Conservation (phyloP, 352 stramenopile species). For the Plasmopara halstedii region DNA sequence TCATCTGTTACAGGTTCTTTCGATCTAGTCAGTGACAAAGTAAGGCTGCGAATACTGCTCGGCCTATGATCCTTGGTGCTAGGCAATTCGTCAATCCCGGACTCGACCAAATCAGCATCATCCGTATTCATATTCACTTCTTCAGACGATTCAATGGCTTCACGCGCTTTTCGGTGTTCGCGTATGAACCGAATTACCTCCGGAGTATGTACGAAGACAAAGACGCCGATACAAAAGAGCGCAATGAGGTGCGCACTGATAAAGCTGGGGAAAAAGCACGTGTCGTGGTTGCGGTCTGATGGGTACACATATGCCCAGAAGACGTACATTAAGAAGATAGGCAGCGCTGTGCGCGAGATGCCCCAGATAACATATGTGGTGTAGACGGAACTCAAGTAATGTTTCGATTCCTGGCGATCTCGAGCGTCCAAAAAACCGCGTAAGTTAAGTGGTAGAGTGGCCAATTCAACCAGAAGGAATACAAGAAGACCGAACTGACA, state of each 20-base stretch:
- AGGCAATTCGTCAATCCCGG: conserved; percentile 19
- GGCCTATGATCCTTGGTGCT: conserved; percentile 18
- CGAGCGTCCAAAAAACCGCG: conserved; percentile 70
- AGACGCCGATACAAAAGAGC: conserved; percentile 74
- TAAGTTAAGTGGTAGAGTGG: conserved; percentile 67
- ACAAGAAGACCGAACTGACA: conserved; percentile 70
- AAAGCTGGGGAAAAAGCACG: conserved; percentile 73
- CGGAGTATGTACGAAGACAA: conserved; percentile 74
- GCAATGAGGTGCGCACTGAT: conserved; percentile 71
- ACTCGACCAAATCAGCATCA: conserved; percentile 16
- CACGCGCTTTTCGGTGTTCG: conserved; percentile 15
- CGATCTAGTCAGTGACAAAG: conserved; percentile 35
- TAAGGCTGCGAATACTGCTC: conserved; percentile 29
- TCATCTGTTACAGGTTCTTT: conserved; percentile 41
- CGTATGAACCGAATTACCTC: conserved; percentile 45
- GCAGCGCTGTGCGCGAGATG: conserved; percentile 59
- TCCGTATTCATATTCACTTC: conserved; percentile 13
- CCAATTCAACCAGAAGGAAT: conserved; percentile 74
- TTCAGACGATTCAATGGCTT: conserved; percentile 6
- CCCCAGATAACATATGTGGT: conserved; percentile 69
- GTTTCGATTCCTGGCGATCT: conserved; percentile 51
- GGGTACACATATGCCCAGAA: conserved; percentile 70
- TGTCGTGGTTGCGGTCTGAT: conserved; percentile 61
- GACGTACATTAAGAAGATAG: conserved; percentile 67
- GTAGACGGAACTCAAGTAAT: conserved; percentile 66